Base-by-base conservation (phyloP, 2,329 filamentous ascomycete species). In the Taxawa tesnikishii region DNA sequence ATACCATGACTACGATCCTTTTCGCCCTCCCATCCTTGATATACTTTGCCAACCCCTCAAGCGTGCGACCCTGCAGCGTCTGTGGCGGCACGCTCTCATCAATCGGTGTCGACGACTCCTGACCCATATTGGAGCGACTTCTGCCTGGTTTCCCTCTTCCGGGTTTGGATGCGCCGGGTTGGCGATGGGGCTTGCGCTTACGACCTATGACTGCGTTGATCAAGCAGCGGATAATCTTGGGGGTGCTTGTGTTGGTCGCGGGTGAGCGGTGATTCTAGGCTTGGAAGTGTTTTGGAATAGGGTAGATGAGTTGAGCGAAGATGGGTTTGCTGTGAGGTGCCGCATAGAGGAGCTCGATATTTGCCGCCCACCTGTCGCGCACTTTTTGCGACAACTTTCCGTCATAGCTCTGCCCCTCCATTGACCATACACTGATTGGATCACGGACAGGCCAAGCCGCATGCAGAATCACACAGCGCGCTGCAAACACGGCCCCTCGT, bases 1-100 rank as follows among this genome's bases (percentile, higher is more conserved):
- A 31, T 54, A 73, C 70, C 73, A 96, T 75, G 40, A 94, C 80
- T 15, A 93, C 83, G 36, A 98, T 80, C 30, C 69, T 70, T 46
- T 70, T 70, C 19, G 69, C 75, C 29, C 68, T 56, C 28, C 77
- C 80, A 47, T 75, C 67, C 43, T 73, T 75, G 55, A 98, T 87
- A 47, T 82, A 79, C 16, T 80, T 70, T n/a, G 84, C 87, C 24
- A 96, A 65, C 4, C 74, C 80, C 12, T 78, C 65, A 10, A 96
- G 56, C 16, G 70, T 79, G 34, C 85, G 75, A 18, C 70, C 71
- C 26, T 68, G 60, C 10, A 96, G 67, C 0, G 75, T 82, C 32
- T 65, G 51, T 2, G 88, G 74, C 23, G 62, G 62, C 15, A 71
- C 73, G 40, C 68, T 67, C 40, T 80, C 74, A 48, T 78, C 71